phyloP scores from a whole-genome alignment of 2,329 filamentous ascomycete species.

The Bipolaris sorokiniana region DNA sequence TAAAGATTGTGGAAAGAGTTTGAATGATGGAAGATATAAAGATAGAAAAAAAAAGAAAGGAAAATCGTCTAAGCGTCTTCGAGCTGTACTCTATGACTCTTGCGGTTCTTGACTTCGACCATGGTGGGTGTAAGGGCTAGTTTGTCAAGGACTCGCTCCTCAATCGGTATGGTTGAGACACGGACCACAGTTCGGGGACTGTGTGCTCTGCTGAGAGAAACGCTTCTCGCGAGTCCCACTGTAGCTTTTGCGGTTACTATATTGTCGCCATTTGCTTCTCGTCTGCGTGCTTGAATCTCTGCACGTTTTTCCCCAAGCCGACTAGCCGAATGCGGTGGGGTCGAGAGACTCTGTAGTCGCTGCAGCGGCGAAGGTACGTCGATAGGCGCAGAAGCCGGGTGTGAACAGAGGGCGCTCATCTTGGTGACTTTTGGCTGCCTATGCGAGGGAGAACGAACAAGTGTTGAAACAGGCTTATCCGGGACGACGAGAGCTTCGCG shows the following conservation, averaged over 20 bases:
- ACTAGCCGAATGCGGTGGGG: conserved; percentile 26
- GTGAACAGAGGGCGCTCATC: conserved; percentile 36
- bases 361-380: conserved; percentile 31
- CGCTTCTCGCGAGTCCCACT: conserved; percentile 42
- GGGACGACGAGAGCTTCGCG: conserved; percentile 5
- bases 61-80: conserved; percentile 37
- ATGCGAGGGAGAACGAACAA: conserved; percentile 22
- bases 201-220: conserved; percentile 41
- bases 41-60: conserved; percentile 5
- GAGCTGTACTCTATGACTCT: conserved; percentile 45
- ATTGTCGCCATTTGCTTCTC: conserved; percentile 5
- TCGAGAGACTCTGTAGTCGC: conserved; percentile 25
- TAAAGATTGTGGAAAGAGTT: background rate
- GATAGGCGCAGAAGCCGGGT: conserved; percentile 37
- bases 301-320: conserved; percentile 21
- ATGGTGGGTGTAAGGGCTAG: conserved; percentile 44
- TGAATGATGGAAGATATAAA: background rate
- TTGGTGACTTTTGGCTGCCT: conserved; percentile 35
- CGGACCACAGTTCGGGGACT: conserved; percentile 29
- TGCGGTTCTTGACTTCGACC: conserved; percentile 46
- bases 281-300: conserved; percentile 12
- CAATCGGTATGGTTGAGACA: conserved; percentile 13
- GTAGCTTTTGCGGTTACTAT: conserved; percentile 26
- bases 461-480: conserved; percentile 8
- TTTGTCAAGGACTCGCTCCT: conserved; percentile 35